phyloP scores from a whole-genome alignment of 176 grass and related monocot species.

The Calamus simplicifolius region DNA sequence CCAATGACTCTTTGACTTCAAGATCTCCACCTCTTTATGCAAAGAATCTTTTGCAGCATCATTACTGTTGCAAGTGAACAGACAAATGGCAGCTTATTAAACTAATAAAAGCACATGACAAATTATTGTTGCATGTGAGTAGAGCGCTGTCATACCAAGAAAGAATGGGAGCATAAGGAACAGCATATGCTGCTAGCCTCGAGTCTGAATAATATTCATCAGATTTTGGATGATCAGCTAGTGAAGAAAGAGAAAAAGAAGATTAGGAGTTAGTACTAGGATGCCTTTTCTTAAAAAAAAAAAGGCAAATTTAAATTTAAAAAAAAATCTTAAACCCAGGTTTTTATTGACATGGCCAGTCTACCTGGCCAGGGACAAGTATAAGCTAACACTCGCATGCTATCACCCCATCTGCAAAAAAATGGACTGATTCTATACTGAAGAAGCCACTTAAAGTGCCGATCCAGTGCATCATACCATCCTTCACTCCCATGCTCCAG shows the following conservation, averaged over 20 bases:
- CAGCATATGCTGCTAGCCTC: slow-evolving; percentile 95
- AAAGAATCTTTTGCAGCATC: slow-evolving; percentile 71
- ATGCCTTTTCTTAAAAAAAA: neutral
- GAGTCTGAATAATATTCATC: slow-evolving; percentile 90
- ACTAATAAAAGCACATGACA: neutral
- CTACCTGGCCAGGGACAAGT: slow-evolving; percentile 98
- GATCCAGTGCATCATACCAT: slow-evolving; percentile 83
- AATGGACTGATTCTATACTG: slow-evolving; percentile 94
- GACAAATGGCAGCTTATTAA: slow-evolving; percentile 6
- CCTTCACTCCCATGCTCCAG: slow-evolving; percentile 83
- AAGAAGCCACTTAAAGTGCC: slow-evolving; percentile 90
- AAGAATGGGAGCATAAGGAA: slow-evolving; percentile 89
- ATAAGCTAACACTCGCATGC: slow-evolving; percentile 92
- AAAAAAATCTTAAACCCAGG: neutral
- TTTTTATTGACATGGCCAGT: no score
- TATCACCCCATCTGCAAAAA: slow-evolving; percentile 99
- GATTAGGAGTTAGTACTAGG: neutral
- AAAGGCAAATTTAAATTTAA: neutral
- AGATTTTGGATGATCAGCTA: slow-evolving; percentile 94
- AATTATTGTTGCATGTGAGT: no score
- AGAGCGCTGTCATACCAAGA: slow-evolving; percentile 49
- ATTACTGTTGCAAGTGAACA: slow-evolving; percentile 39
- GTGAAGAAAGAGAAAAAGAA: slow-evolving; percentile 25
- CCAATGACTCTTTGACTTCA: slow-evolving; percentile 85
- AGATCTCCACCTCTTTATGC: slow-evolving; percentile 70